Evolutionary conservation across 2,329 filamentous ascomycete genomes (phyloP).

Genomic region (Plenodomus tracheiphilus): DNA sequence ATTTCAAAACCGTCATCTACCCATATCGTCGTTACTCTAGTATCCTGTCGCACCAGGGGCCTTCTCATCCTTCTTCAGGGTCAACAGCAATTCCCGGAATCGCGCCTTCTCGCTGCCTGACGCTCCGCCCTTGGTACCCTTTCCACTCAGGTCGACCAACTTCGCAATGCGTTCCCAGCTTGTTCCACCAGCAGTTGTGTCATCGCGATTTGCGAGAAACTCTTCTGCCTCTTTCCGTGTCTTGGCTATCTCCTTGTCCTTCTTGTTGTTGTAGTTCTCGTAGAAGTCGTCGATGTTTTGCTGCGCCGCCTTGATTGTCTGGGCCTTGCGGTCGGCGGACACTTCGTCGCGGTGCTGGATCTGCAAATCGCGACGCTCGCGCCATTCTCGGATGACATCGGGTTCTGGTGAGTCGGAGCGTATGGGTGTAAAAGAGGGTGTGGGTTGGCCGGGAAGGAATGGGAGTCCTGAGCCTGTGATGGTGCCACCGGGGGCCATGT

Average conservation of each 20-base stretch:
- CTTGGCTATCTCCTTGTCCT: constrained; percentile 88
- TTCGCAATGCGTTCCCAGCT: constrained; percentile 99
- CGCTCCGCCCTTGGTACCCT: constrained; percentile 83
- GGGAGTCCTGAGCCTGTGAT: constrained; percentile 73
- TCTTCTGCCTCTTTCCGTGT: constrained; percentile 91
- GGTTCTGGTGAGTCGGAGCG: constrained; percentile 79
- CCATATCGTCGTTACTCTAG: constrained; percentile 14
- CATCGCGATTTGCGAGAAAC: constrained; percentile 85
- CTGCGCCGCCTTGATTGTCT: constrained; percentile 86
- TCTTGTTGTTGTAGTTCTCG: constrained; percentile 98
- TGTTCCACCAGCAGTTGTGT: constrained; percentile 91
- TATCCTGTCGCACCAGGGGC: constrained; percentile 62
- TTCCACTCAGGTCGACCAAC: constrained; percentile 94
- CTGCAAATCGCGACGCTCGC: constrained; percentile 81
- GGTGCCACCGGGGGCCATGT: constrained; percentile 73
- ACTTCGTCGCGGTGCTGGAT: constrained; percentile 84
- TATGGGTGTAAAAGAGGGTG: constrained; percentile 47
- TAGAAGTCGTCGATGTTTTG: constrained; percentile 99
- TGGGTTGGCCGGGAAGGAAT: constrained; percentile 51
- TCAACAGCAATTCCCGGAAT: constrained; percentile 87
- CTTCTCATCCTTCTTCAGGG: constrained; percentile 91
- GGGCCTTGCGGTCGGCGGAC: constrained; percentile 77
- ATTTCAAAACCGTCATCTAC: constrained; percentile 10
- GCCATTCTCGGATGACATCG: constrained; percentile 87
- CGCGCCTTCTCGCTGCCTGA: constrained; percentile 92